These are phyloP conservation scores for Backusella morwellensis DNA, from an alignment of 192 early-diverging fungal species.

Conservation along the genomic window DNA sequence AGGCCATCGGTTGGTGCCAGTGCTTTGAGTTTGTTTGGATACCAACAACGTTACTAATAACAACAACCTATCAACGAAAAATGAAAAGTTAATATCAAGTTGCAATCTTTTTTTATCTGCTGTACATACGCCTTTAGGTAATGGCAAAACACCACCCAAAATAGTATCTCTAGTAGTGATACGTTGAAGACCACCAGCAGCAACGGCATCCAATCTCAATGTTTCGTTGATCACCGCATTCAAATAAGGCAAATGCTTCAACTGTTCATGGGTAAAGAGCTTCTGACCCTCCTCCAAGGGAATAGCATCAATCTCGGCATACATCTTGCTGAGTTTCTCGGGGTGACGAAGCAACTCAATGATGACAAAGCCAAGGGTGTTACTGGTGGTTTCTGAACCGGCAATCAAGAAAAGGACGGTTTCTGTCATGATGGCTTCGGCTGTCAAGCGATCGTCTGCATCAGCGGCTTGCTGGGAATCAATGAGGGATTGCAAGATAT, in stretches of 20 bases:
- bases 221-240: constrained; percentile 57
- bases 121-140: constrained; percentile 40
- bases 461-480: constrained; percentile 34
- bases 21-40: constrained; percentile 16
- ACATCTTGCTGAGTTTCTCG: background rate
- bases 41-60: background rate
- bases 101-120: background rate
- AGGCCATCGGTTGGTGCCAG: constrained; percentile 19
- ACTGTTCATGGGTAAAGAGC: constrained; percentile 27
- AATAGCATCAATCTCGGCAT: constrained; percentile 22
- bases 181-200: constrained; percentile 36
- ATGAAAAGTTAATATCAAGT: background rate
- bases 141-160: constrained; percentile 40
- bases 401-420: constrained; percentile 39
- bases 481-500: constrained; percentile 47
- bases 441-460: constrained; percentile 34
- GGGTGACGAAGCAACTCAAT: constrained; percentile 26
- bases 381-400: constrained; percentile 33
- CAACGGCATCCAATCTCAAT: constrained; percentile 41
- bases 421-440: constrained; percentile 41
- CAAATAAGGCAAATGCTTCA: constrained; percentile 46
- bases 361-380: constrained; percentile 28
- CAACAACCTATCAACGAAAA: background rate
- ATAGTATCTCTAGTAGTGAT: constrained; percentile 37
- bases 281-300: background rate